phyloP scores from a whole-genome alignment of 139 green algal genomes.

The Mychonastes homosphaera region DNA sequence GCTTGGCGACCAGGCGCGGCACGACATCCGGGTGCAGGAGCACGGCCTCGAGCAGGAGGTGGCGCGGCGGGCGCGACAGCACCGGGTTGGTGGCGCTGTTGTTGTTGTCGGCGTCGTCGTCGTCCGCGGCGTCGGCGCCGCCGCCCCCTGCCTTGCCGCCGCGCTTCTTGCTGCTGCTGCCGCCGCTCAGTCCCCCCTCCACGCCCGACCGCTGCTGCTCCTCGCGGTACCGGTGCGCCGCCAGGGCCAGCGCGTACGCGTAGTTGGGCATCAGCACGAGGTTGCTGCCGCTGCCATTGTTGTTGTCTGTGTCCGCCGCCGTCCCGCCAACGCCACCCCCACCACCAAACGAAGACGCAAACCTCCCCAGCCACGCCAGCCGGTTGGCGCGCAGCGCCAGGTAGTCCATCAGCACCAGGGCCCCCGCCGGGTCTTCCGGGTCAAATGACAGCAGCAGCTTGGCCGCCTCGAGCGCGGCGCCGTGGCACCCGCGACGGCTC shows the following conservation, averaged over 20 bases:
- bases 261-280: slow-evolving; percentile 73
- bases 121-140: neutral
- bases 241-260: slow-evolving; percentile 58
- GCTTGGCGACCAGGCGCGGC: slow-evolving; percentile 34
- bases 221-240: slow-evolving; percentile 27
- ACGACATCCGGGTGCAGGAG: slow-evolving; percentile 70
- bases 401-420: slow-evolving; percentile 75
- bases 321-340: neutral
- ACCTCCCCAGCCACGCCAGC: neutral
- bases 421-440: slow-evolving; percentile 66
- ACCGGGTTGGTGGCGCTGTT: neutral
- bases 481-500: slow-evolving; percentile 61
- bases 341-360: neutral
- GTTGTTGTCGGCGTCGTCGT: neutral
- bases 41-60: slow-evolving; percentile 49
- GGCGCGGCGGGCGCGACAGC: neutral
- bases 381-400: slow-evolving; percentile 58
- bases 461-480: slow-evolving; percentile 73
- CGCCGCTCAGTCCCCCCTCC: neutral
- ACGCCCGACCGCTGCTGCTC: slow-evolving; percentile 21
- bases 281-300: slow-evolving; percentile 30
- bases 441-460: slow-evolving; percentile 87
- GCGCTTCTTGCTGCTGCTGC: slow-evolving; percentile 12
- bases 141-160: neutral
- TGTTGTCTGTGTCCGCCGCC: neutral